Percentiles rank a stretch among this genome's conserved stretches.
phyloP scores from a whole-genome alignment of 352 stramenopile species.

The Pelagophyceae sp. region DNA sequence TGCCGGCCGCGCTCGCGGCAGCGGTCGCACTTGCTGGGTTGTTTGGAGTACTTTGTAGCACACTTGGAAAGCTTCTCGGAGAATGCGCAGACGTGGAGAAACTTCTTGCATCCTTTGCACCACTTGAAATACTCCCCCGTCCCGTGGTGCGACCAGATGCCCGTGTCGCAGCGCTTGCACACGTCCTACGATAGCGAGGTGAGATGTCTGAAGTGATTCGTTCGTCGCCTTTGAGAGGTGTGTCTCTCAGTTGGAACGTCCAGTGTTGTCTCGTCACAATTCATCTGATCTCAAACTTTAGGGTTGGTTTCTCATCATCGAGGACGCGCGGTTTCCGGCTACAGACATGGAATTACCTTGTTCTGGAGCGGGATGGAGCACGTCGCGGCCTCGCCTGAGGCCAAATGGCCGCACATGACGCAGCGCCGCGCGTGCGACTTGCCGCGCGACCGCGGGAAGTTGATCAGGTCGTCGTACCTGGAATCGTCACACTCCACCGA shows the following conservation, averaged over 20 bases:
- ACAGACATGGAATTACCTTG: too few relatives aligned
- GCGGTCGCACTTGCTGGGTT: conserved; percentile 29
- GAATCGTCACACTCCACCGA: too few relatives aligned
- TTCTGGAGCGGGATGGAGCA: conserved; percentile 21
- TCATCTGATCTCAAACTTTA: too few relatives aligned
- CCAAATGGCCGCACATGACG: conserved; percentile 31
- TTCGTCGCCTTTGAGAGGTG: conserved; percentile 27
- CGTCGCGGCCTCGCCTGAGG: not conserved
- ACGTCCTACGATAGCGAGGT: too few relatives aligned
- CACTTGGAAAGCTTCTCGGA: conserved; percentile 26
- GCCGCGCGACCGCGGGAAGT: conserved; percentile 25
- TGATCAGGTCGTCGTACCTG: conserved; percentile 35
- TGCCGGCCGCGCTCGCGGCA: conserved; percentile 32
- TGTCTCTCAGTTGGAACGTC: too few relatives aligned
- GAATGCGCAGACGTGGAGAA: conserved; percentile 27
- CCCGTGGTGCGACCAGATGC: conserved; percentile 26
- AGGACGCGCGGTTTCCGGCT: too few relatives aligned
- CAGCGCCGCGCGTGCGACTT: conserved; percentile 25
- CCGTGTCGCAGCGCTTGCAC: conserved; percentile 33
- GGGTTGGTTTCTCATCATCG: too few relatives aligned
- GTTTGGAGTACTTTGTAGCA: conserved; percentile 17
- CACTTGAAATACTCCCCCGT: conserved; percentile 31
- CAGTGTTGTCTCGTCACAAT: too few relatives aligned
- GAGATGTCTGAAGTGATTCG: too few relatives aligned
- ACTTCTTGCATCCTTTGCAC: conserved; percentile 36